A percentile compares a stretch with the other conserved stretches of the same genome.
Conservation (phyloP, 2,329 filamentous ascomycete genomes). For the Fonsecaea multimorphosa region DNA sequence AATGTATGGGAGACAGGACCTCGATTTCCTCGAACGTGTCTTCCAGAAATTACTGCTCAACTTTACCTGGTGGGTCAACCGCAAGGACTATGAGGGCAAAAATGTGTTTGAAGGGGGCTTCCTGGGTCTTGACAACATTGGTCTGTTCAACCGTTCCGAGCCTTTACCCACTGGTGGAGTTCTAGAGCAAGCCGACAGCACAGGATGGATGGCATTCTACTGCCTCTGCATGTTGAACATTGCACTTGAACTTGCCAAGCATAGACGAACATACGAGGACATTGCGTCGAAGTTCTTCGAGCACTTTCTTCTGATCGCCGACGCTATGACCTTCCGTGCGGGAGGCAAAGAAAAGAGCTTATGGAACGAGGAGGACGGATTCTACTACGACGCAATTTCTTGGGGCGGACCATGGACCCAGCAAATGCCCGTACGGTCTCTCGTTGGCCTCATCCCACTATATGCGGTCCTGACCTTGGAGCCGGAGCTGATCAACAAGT, state of each 20-base stretch:
- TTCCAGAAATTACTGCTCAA: constrained; percentile 96
- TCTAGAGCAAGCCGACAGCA: constrained; percentile 95
- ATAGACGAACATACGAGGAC: constrained; percentile 93
- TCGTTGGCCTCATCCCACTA: constrained; percentile 91
- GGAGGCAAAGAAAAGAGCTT: constrained; percentile 77
- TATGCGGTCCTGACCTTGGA: constrained; percentile 92
- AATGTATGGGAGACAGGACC: constrained; percentile 90
- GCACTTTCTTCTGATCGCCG: constrained; percentile 96
- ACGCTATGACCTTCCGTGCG: constrained; percentile 89
- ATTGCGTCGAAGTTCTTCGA: constrained; percentile 98
- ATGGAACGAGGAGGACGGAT: constrained; percentile 94
- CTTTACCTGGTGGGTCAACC: constrained; percentile 99
- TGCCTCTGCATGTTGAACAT: constrained; percentile 97
- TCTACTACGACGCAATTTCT: constrained; percentile 98
- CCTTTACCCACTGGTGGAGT: constrained; percentile 91
- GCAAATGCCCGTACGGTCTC: constrained; percentile 86
- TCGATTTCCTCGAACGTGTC: constrained; percentile 93
- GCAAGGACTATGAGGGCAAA: constrained; percentile 92
- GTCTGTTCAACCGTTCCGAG: constrained; percentile 95
- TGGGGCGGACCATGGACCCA: constrained; percentile 94
- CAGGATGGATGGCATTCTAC: constrained; percentile 99
- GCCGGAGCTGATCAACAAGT: constrained; percentile 87
- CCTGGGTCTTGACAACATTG: constrained; percentile 94
- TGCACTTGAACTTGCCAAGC: constrained; percentile 90
- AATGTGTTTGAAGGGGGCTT: constrained; percentile 98